phyloP scores from a whole-genome alignment of 176 grass and related monocot species.

The Raddia guianensis region DNA sequence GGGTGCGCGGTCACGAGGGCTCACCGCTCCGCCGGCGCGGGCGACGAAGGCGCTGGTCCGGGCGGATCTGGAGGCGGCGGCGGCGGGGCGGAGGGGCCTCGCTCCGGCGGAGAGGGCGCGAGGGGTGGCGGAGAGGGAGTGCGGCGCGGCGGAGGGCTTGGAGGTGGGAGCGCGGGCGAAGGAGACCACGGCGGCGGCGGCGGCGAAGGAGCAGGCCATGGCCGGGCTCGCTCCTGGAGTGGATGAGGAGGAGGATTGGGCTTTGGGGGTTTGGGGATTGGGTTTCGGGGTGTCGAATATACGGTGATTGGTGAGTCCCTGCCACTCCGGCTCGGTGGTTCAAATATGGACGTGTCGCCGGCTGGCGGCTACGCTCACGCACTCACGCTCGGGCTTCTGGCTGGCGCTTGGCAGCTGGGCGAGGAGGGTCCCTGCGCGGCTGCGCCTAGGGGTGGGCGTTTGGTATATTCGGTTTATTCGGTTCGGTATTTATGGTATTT shows the following conservation, averaged over 20 bases:
- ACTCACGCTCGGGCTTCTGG: too few species aligned
- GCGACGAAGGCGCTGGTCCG: conserved; percentile 50
- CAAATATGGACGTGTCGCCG: conserved; percentile 28
- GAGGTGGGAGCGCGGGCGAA: conserved; percentile 26
- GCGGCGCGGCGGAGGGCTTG: conserved; percentile 19
- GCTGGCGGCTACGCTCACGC: background rate
- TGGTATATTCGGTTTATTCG: too few species aligned
- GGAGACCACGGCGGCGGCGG: conserved; percentile 37
- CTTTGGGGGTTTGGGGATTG: conserved; percentile 32
- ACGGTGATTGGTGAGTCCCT: background rate
- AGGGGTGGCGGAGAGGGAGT: conserved; percentile 41
- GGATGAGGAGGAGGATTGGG: conserved; percentile 31
- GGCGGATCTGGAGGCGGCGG: conserved; percentile 45
- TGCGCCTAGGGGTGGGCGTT: too few species aligned
- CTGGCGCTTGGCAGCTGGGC: too few species aligned
- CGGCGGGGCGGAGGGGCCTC: conserved; percentile 35
- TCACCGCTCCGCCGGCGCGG: conserved; percentile 53
- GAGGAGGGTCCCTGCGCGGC: too few species aligned
- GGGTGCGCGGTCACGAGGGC: background rate
- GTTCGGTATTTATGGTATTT: too few species aligned
- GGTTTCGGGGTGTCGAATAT: background rate
- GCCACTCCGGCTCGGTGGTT: background rate
- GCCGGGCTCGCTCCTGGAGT: conserved; percentile 38
- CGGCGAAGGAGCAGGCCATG: conserved; percentile 61
- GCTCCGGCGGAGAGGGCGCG: conserved; percentile 6